Evolutionary conservation across 257 asterid species (phyloP).

Genomic region (Nicotiana attenuata): DNA sequence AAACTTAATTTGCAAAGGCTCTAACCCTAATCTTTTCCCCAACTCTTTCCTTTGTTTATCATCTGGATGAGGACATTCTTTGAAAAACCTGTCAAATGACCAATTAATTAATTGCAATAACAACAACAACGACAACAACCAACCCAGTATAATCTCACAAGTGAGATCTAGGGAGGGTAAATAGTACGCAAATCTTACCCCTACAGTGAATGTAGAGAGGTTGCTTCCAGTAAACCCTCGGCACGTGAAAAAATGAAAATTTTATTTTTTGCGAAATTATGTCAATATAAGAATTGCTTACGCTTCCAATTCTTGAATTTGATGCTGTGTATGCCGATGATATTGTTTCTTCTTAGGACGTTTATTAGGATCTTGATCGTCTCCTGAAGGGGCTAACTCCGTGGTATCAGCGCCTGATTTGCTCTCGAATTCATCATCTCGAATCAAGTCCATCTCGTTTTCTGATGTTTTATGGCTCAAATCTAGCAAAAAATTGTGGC

Average conservation of each 20-base stretch:
- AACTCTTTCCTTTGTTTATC: constrained; percentile 63
- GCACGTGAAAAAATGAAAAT: no score
- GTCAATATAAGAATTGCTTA: constrained; percentile 14
- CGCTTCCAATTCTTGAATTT: constrained; percentile 77
- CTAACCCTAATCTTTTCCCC: constrained; percentile 42
- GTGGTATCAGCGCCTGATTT: constrained; percentile 55
- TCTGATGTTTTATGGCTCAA: constrained; percentile 50
- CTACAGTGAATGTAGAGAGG: no score
- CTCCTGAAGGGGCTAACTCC: constrained; percentile 62
- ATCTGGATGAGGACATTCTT: constrained; percentile 62
- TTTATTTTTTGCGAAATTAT: no score
- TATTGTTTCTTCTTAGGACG: constrained; percentile 66
- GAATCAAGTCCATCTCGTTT: constrained; percentile 45
- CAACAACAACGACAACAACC: no score
- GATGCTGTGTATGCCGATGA: constrained; percentile 79
- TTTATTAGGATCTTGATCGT: constrained; percentile 63
- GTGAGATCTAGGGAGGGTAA: no score
- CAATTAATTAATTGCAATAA: background rate
- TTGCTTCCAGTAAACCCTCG: no score
- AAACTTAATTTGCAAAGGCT: constrained; percentile 53
- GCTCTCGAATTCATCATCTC: constrained; percentile 69
- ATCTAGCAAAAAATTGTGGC: constrained; percentile 52
- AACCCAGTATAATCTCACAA: no score
- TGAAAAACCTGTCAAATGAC: constrained; percentile 38
- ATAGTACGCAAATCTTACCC: no score